Base-by-base conservation (phyloP, 352 stramenopile genomes). In the Phytophthora constricta region DNA sequence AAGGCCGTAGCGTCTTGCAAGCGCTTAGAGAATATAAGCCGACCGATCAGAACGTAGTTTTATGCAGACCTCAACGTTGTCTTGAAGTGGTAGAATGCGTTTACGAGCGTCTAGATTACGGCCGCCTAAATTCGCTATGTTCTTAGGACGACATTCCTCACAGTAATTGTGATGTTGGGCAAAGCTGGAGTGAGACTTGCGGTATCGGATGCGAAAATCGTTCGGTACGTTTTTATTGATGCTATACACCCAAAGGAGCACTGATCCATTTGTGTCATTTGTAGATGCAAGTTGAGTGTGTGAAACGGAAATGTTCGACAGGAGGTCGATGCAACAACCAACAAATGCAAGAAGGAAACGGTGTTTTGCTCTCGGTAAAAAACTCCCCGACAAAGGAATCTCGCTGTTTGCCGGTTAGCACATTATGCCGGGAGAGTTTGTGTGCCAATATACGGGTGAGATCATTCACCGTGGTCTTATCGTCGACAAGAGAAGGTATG, bases 201-300 rank as follows among this genome's bases (percentile, higher is more conserved):
- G 55, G 31, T 4, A 47, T 34, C 10, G 55, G 28, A 26, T 62
- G 43, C 39, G 43, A 62, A 39, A 62, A 62, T 48, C 55, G 43
- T 8, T 48, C 42, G 28, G 55, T 54, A 47, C 20, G 43, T 26
- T 8, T 0, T 37, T 37, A 7, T 37, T 11, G 7, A 37, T 37
- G 7, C 31, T 7, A 37, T 37, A 34, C 14, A 62, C 7, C 5
- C 31, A 7, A 37, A 37, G 28, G 1, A 10, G 2, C 17, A 56
- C 7, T 39, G 3, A 16, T 39, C n/a, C n/a, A 11, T n/a, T 39
- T 47, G 19, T 37, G 31, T 7, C 13, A 37, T 37, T 37, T 37
- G 17, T 19, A 57, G 46, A 64, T 64, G 47, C 47, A 58, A 58
- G 47, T 65, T 5, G 58, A 65, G 45, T 65, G 58, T 26, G 25